Evolutionary conservation across 2,329 filamentous ascomycete genomes (phyloP).

Genomic region (Botrytis aclada): DNA sequence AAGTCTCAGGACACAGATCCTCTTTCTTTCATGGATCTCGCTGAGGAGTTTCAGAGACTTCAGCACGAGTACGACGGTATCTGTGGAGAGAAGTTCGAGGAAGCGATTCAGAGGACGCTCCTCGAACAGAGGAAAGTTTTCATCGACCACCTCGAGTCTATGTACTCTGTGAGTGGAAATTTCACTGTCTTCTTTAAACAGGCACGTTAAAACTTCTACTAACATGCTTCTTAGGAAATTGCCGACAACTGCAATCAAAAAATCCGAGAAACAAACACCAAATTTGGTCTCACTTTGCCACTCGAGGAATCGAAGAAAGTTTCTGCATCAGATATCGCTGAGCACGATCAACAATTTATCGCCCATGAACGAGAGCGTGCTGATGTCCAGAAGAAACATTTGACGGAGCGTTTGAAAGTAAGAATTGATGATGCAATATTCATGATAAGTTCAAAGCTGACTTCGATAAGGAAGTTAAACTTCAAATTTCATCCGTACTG

Average conservation of each 20-base stretch:
- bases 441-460: not conserved
- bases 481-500: not conserved
- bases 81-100: not conserved
- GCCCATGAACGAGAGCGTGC: rapidly evolving
- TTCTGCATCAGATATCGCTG: not conserved
- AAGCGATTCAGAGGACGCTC: not conserved
- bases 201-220: not conserved
- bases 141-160: not conserved
- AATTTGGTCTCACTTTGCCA: not conserved
- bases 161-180: not conserved
- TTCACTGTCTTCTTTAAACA: no score
- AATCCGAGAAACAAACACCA: not conserved
- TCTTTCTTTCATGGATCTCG: not conserved
- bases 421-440: not conserved
- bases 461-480: not conserved
- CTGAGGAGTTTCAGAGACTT: not conserved
- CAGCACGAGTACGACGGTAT: not conserved
- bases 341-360: not conserved
- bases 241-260: not conserved
- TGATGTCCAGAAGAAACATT: not conserved
- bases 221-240: not conserved
- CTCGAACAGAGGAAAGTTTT: not conserved
- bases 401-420: not conserved
- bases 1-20: no score
- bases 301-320: not conserved